Evolutionary conservation across 257 asterid species (phyloP), one percentile per base, ranked within the genome.

Genomic region (Gentiana dahurica): DNA sequence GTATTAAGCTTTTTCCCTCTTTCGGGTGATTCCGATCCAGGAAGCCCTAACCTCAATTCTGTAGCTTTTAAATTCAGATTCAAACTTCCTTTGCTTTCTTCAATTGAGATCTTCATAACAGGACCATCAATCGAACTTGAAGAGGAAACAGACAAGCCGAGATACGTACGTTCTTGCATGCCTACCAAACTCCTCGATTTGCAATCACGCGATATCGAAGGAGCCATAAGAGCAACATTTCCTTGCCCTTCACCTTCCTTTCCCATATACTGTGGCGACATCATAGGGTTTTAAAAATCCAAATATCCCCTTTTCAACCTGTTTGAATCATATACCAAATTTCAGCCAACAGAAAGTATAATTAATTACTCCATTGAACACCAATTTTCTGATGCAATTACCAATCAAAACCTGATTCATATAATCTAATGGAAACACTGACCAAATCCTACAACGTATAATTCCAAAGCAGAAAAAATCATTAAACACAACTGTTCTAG

Each of bases 11-110:
- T 82, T 1, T 72, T 60, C 48, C 77, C 84, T 45, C 86, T 70
- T 63, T 77, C 79, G 0, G 95, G 91, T 53, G 94, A 88, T 51
- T 81, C 94, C 15, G 95, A 88, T 67, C 96, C 96, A 24, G 96
- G 96, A 60, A 88, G 95, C 55, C 95, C 90, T 65, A 88, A 95
- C 78, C 84, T 82, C 77, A 88, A 49, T 49, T 88, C 95, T 1
- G 96, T 88, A 65, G 94, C 93, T 54, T 78, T 82, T 24, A 24
- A 24, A 24, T 24, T 24, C 43, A 88, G 74, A 67, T 82, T 86
- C 54, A 88, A 62, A 59, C 71, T 79, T 63, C 59, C 72, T 67
- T 82, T 78, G 49, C 65, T 69, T 55, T 68, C 84, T 51, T 67
- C 80, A 4, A 69, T 49, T 34, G 55, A 41, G 41, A 68, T 49